These are phyloP conservation scores for Fusarium proliferatum DNA, from an alignment of 2,329 filamentous ascomycete genomes.

Conservation along the genomic window DNA sequence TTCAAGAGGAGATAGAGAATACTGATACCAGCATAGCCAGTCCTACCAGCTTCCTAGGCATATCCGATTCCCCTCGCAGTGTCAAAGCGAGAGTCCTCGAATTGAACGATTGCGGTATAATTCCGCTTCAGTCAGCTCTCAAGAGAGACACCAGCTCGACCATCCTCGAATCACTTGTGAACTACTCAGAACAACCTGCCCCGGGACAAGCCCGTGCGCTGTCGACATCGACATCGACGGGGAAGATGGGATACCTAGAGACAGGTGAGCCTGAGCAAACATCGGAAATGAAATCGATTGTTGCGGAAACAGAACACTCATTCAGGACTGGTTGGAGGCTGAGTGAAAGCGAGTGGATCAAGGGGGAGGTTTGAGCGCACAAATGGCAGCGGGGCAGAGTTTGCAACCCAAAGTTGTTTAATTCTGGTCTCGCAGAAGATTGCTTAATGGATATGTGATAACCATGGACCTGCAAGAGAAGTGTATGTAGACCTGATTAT, in stretches of 20 bases:
- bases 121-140: neutral
- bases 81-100: neutral
- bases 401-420: neutral
- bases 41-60: slow-evolving; percentile 12
- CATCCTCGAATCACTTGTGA: neutral
- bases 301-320: slow-evolving; percentile 6
- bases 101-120: neutral
- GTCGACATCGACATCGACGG: neutral
- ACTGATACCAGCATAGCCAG: slow-evolving; percentile 16
- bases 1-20: slow-evolving; percentile 37
- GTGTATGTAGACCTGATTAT: neutral
- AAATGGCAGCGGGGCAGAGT: neutral
- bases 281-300: neutral
- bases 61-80: slow-evolving; percentile 11
- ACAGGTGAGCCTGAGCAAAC: neutral
- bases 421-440: neutral
- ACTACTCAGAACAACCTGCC: neutral
- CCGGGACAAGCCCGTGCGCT: neutral
- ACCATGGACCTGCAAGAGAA: neutral
- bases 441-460: neutral
- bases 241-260: neutral
- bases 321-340: slow-evolving; percentile 25
- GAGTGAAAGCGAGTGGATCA: slow-evolving; percentile 36
- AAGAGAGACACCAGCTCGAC: neutral
- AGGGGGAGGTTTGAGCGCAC: neutral